Conservation (phyloP, 345 rosid genomes). For the Camelina neglecta region DNA sequence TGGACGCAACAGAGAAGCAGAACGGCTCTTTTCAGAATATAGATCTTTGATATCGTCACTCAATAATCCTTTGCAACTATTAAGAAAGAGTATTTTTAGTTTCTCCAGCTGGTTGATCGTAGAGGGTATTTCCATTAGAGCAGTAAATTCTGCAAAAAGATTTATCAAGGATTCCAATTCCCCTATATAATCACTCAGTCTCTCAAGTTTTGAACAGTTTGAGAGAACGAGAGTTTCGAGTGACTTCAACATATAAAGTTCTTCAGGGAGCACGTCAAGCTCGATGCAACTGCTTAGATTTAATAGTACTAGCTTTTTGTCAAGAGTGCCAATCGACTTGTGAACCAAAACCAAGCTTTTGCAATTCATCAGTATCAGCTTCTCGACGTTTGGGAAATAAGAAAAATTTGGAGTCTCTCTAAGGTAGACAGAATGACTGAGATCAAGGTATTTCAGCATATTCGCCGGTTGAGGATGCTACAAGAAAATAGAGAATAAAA, state of each 20-base stretch:
- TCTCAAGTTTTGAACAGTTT: neutral
- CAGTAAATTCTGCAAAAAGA: neutral
- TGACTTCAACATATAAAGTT: slow-evolving; percentile 14
- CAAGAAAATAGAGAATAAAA: too few relatives aligned
- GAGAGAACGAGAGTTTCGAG: slow-evolving; percentile 17
- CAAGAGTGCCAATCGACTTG: slow-evolving; percentile 6
- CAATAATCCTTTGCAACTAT: neutral
- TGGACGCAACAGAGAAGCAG: neutral
- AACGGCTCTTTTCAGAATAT: neutral
- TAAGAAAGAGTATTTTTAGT: neutral
- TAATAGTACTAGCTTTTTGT: slow-evolving; percentile 6
- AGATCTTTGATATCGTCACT: too few relatives aligned
- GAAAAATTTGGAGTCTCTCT: too few relatives aligned
- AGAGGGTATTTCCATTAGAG: neutral
- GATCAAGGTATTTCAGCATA: too few relatives aligned
- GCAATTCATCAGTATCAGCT: slow-evolving; percentile 12
- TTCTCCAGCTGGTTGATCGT: neutral
- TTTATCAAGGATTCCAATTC: neutral
- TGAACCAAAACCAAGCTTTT: neutral
- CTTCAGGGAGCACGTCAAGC: neutral
- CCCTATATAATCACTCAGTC: neutral
- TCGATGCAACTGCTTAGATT: slow-evolving; percentile 3
- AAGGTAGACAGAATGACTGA: too few relatives aligned
- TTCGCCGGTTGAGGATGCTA: too few relatives aligned
- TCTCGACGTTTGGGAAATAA: neutral